These are phyloP conservation scores for Jimgerdemannia lactiflua DNA, from an alignment of 192 early-diverging fungal genomes.

Conservation along the genomic window DNA sequence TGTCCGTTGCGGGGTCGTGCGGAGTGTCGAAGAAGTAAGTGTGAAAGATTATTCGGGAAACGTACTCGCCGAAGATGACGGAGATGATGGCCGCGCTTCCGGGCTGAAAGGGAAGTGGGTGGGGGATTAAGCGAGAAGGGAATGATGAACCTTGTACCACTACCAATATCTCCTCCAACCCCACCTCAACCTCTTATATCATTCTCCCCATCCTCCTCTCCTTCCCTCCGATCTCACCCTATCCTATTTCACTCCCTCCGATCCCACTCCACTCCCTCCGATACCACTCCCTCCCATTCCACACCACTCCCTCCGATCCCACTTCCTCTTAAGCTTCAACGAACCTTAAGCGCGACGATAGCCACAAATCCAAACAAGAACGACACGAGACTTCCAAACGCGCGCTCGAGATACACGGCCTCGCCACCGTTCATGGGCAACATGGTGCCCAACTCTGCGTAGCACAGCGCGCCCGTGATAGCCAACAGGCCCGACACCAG, in stretches of 20 bases:
- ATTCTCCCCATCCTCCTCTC: too few relatives aligned
- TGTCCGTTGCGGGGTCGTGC: constrained; percentile 24
- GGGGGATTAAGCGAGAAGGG: not conserved
- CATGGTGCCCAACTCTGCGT: constrained; percentile 89
- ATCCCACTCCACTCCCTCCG: too few relatives aligned
- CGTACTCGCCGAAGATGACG: constrained; percentile 75
- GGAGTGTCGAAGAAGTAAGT: constrained; percentile 39
- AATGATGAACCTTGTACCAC: not conserved
- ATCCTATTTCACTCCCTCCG: too few relatives aligned
- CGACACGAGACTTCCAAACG: constrained; percentile 65
- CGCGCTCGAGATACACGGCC: constrained; percentile 78
- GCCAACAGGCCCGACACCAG: constrained; percentile 69
- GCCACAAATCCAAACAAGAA: constrained; percentile 76
- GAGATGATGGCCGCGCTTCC: constrained; percentile 75
- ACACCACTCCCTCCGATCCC: too few relatives aligned
- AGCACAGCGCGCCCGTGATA: constrained; percentile 80
- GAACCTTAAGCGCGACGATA: constrained; percentile 56
- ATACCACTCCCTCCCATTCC: too few relatives aligned
- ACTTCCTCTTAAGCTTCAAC: not conserved
- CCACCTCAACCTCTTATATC: too few relatives aligned
- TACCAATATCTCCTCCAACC: too few relatives aligned
- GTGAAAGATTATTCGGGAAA: constrained; percentile 64
- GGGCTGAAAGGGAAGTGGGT: constrained; percentile 31
- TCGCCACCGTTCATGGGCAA: constrained; percentile 87
- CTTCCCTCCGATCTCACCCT: too few relatives aligned